A percentile compares a stretch with the other conserved stretches of the same genome.
Conservation (phyloP, 257 asterid species). For the Rauvolfia tetraphylla region DNA sequence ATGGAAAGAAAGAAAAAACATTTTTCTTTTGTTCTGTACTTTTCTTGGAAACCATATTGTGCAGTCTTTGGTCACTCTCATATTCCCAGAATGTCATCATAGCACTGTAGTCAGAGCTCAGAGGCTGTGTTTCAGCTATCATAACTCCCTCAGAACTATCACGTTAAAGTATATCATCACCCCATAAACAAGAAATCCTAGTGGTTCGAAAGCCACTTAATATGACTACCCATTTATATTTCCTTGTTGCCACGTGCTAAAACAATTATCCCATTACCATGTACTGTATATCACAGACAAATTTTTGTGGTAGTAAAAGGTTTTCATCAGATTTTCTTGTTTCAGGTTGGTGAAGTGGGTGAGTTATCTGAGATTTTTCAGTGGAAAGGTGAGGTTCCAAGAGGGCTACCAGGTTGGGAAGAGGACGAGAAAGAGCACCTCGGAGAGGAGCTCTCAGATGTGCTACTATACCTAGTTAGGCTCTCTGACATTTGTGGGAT, state of each 20-base stretch:
- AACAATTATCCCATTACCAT: no score
- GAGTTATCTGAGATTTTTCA: constrained; percentile 66
- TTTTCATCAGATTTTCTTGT: constrained; percentile 4
- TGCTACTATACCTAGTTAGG: constrained; percentile 52
- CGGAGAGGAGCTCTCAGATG: constrained; percentile 69
- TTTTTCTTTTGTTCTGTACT: constrained; percentile 3
- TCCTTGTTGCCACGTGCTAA: no score
- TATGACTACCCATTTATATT: no score
- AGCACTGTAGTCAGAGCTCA: constrained; percentile 11
- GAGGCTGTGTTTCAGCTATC: background rate
- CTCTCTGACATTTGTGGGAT: constrained; percentile 59
- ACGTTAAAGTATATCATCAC: background rate
- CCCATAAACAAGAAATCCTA: no score
- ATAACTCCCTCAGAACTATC: background rate
- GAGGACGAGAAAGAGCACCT: constrained; percentile 52
- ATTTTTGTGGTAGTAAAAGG: background rate
- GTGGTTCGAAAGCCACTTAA: no score
- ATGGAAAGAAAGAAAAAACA: no score
- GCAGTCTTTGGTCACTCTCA: constrained; percentile 11
- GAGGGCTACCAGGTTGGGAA: constrained; percentile 55
- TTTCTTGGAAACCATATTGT: constrained; percentile 18
- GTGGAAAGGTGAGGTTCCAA: constrained; percentile 71
- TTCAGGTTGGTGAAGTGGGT: constrained; percentile 72
- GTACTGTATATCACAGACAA: no score
- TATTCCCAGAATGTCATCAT: constrained; percentile 14